phyloP scores from a whole-genome alignment of 306 rosid genomes.

The Geum urbanum region DNA sequence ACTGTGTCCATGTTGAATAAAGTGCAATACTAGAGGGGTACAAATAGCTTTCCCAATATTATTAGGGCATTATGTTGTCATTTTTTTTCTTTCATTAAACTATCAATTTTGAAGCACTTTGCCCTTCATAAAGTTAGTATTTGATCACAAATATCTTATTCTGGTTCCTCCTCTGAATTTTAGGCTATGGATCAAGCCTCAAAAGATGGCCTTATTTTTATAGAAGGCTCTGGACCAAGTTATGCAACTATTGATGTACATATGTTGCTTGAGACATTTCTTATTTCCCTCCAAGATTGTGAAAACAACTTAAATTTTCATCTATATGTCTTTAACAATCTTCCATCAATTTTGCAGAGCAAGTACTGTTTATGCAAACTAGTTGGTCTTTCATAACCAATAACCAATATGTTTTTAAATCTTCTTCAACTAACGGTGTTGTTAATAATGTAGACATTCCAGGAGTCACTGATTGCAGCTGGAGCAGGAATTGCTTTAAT shows the following conservation, averaged over 20 bases:
- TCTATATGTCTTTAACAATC: too few species aligned
- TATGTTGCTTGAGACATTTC: conserved; percentile 16
- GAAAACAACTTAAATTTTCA: too few species aligned
- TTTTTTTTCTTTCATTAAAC: not conserved
- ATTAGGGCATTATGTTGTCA: not conserved
- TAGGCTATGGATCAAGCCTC: conserved; percentile 78
- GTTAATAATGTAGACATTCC: conserved; percentile 70
- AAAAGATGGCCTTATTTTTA: conserved; percentile 60
- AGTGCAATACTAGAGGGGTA: not conserved
- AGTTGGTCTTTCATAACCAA: not conserved
- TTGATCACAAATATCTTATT: not conserved
- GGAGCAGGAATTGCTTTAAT: conserved; percentile 84
- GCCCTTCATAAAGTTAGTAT: not conserved
- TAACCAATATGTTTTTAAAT: not conserved
- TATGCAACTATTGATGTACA: conserved; percentile 86
- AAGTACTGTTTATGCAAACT: not conserved
- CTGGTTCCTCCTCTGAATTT: conserved; percentile 8
- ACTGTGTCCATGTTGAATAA: not conserved
- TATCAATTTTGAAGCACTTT: not conserved
- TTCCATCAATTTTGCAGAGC: too few species aligned
- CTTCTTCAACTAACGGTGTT: conserved; percentile 30
- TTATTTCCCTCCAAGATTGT: not conserved
- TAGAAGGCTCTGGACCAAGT: conserved; percentile 89
- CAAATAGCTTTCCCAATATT: not conserved
- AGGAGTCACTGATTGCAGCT: conserved; percentile 75